Evolutionary conservation across 345 rosid species (phyloP).

Genomic region (Triadica sebifera): DNA sequence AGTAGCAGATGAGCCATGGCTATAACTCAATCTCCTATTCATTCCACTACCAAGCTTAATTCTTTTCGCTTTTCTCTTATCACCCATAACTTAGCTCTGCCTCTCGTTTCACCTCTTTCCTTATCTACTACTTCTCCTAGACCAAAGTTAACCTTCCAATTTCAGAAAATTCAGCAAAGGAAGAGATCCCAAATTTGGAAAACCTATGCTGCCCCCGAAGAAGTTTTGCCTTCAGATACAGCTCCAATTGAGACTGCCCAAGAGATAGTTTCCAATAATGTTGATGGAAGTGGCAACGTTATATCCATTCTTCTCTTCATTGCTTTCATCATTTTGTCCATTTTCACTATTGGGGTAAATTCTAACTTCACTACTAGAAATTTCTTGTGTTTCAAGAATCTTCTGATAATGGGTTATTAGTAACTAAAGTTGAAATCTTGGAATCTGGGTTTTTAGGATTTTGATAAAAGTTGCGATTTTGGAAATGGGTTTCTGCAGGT

Average conservation of each 20-base stretch:
- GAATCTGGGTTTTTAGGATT: too few relatives aligned
- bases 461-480: not conserved
- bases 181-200: slow-evolving; percentile 35
- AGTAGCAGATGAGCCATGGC: slow-evolving; percentile 31
- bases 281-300: slow-evolving; percentile 42
- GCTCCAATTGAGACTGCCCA: slow-evolving; percentile 34
- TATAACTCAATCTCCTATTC: slow-evolving; percentile 15
- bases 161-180: slow-evolving; percentile 13
- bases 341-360: slow-evolving; percentile 80
- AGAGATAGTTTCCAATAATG: slow-evolving; percentile 40
- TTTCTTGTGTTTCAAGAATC: slow-evolving; percentile 1
- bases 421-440: not conserved
- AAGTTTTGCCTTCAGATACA: slow-evolving; percentile 33
- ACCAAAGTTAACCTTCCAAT: slow-evolving; percentile 23
- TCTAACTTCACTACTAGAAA: not conserved
- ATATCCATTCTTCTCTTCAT: slow-evolving; percentile 53
- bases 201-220: slow-evolving; percentile 45
- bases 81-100: slow-evolving; percentile 12
- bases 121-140: slow-evolving; percentile 22
- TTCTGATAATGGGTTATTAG: not conserved
- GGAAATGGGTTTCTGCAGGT: slow-evolving; percentile 40
- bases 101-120: slow-evolving; percentile 14
- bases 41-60: slow-evolving; percentile 37
- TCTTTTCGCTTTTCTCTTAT: slow-evolving; percentile 17
- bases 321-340: slow-evolving; percentile 58